These are phyloP conservation scores for Talaromyces marneffei DNA, from an alignment of 2,329 filamentous ascomycete genomes.

Conservation along the genomic window DNA sequence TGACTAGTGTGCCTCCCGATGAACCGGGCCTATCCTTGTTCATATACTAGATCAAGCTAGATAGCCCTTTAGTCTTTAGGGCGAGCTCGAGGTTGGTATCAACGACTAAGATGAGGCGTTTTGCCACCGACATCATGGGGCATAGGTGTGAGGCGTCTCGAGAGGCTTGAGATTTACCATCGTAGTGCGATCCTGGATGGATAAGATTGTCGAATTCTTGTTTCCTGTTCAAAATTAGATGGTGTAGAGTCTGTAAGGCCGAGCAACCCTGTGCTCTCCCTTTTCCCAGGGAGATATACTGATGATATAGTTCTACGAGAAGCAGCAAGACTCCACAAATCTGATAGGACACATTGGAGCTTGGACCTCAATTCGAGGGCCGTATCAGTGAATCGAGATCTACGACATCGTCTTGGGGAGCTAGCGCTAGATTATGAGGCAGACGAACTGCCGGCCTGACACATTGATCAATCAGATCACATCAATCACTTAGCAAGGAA, in stretches of 20 bases:
- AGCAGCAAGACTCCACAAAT: background rate
- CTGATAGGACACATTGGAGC: background rate
- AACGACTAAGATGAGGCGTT: background rate
- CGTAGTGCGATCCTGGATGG: background rate
- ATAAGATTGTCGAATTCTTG: background rate
- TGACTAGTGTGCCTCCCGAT: background rate
- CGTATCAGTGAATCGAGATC: background rate
- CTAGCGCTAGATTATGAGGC: background rate
- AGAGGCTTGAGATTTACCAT: background rate
- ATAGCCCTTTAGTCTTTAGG: background rate
- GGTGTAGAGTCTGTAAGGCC: background rate
- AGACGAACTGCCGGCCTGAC: background rate
- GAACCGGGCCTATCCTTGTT: conserved; percentile 1
- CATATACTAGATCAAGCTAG: background rate
- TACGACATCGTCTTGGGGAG: background rate
- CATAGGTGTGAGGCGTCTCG: background rate
- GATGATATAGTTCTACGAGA: background rate
- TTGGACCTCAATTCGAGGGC: background rate
- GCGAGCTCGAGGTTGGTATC: background rate
- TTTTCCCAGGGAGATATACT: background rate
- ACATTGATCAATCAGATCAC: background rate
- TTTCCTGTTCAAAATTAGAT: background rate
- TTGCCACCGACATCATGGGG: background rate
- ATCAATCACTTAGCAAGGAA: background rate
- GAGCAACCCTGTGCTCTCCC: background rate